Base-by-base conservation (phyloP, 73 alveolate genomes). In the Blepharisma stoltei region DNA sequence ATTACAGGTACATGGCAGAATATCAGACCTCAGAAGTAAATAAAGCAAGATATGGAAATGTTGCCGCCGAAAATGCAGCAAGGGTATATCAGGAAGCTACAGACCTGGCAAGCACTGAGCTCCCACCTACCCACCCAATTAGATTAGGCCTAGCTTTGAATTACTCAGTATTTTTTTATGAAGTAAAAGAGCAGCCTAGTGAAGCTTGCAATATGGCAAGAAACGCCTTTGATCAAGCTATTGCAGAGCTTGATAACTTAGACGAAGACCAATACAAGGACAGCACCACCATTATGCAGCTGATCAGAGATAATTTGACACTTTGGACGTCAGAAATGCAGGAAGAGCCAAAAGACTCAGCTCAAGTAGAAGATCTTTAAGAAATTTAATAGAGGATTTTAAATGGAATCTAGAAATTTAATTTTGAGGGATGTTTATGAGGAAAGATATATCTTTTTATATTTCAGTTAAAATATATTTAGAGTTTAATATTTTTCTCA, bases 121-220 rank as follows among this genome's bases (percentile, higher is more conserved):
- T 93, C 23, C 86, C 81, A 65, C 87, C 92, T 23, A 78, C 78
- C 81, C 86, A 93, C 87, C 54, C 87, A 23, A 81, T 70, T 70
- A 78, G 78, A 46, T 81, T 93, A 70, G 98, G 98, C n/a, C 82
- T 93, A 52, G 83, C 88, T 6, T 81, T 93, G 54, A 90, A 93
- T 86, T 84, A 75, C 80, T 87, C 97, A 27, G 88, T 93, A 7
- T 93, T 90, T 79, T 78, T 90, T 76, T 93, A 93, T 85, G 98
- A 93, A 80, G 95, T 90, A 14, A 70, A 86, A 81, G 77, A 83
- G 25, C 95, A 93, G 68, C 87, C 90, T 23, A 75, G 78, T 32
- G 81, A 85, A 80, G 97, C 98, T 8, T 88, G 95, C 78, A 77
- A 78, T 48, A 81, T 93, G 25, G 95, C 96, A 6, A 71, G 85